Evolutionary conservation across 169 alveolate species (phyloP), one percentile per base, ranked within the genome.

Genomic region (Cryptosporidium andersoni): DNA sequence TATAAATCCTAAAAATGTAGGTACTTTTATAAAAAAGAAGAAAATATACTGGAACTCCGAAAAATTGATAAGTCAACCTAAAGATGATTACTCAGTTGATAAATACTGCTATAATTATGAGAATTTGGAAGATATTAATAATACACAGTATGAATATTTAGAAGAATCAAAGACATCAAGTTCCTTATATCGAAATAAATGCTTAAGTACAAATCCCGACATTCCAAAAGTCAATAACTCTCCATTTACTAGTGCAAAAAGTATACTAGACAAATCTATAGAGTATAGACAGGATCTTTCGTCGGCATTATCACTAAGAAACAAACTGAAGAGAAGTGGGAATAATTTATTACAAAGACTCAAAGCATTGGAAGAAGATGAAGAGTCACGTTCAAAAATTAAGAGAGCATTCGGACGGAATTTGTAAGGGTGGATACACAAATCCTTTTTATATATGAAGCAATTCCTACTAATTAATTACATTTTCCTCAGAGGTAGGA

Each of bases 231-330:
- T 25, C 25, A 25, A 25, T 37, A 34, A 55, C 40, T 16, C 80
- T 16, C 16, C 39, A 4, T 74, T 74, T 74, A 16, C 56, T 11
- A 74, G 74, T 12, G 85, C 85, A 9, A 74, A 74, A n/a, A 9
- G 64, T 1, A 11, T 58, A 12, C 37, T 74, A 1, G 11, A 56
- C 37, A 66, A 34, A 2, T 8, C 4, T 16, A 40, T 40, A 37
- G 8, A n/a, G 7, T 36, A 37, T 11, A 52, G 52, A 14, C 1
- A 3, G 2, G 48, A 42, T 4, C 55, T 74, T 64, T 63, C 16
- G 34, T 45, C 56, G 6, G 85, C 85, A 6, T 64, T 74, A 12
- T 34, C 36, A 9, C 8, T 58, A 8, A 74, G 60, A n/a, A 34
- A 74, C 45, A 36, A 55, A 48, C 85, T 74, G 36, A 74, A 74